phyloP scores from a whole-genome alignment of 495 filamentous ascomycete species.

The Friedmanniomyces simplex region DNA sequence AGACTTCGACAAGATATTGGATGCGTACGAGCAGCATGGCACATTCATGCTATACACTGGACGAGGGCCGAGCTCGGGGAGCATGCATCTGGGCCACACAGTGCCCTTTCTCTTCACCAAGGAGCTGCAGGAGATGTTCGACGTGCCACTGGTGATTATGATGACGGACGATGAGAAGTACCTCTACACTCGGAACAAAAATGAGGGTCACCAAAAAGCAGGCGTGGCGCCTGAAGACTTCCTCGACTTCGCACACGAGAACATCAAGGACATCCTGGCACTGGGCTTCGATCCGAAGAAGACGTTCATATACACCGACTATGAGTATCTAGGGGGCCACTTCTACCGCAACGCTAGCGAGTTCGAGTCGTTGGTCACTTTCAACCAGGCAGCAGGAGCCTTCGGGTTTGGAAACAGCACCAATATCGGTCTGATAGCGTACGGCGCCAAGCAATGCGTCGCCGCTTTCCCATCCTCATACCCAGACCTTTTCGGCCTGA shows the following conservation, averaged over 20 bases:
- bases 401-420: conserved; percentile 81
- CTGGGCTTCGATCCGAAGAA: conserved; percentile 88
- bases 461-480: conserved; percentile 83
- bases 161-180: conserved; percentile 85
- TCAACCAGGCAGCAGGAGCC: conserved; percentile 73
- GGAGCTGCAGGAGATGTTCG: conserved; percentile 91
- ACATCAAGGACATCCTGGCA: conserved; percentile 87
- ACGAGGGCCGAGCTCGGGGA: conserved; percentile 75
- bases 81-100: conserved; percentile 88
- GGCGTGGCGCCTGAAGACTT: conserved; percentile 67
- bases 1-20: conserved; percentile 74
- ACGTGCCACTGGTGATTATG: conserved; percentile 89
- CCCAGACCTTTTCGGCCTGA: conserved; percentile 78
- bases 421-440: conserved; percentile 79
- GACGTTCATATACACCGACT: conserved; percentile 94
- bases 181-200: conserved; percentile 41
- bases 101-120: conserved; percentile 95
- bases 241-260: conserved; percentile 58
- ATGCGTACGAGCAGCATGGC: conserved; percentile 77
- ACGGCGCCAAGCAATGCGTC: conserved; percentile 67
- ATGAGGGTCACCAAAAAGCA: conserved; percentile 36
- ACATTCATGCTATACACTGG: conserved; percentile 93
- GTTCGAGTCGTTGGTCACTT: conserved; percentile 69
- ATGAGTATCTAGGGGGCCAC: conserved; percentile 67
- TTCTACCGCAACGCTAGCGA: conserved; percentile 72